phyloP scores from a whole-genome alignment of 768 basidiomycete species.

The Albatrellus ellisii region DNA sequence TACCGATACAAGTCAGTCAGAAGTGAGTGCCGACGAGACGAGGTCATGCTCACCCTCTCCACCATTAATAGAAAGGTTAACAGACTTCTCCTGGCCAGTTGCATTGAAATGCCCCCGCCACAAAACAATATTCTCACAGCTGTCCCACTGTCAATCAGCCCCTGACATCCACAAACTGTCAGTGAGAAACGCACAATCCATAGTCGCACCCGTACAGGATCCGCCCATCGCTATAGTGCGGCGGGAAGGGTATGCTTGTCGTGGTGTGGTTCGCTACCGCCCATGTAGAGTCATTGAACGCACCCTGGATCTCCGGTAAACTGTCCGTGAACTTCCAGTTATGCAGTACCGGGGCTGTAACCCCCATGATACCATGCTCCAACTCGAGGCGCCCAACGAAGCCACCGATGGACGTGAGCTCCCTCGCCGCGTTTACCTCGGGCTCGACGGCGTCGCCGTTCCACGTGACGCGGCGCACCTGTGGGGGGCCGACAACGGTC shows the following conservation, averaged over 20 bases:
- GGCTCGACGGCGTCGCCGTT: constrained; percentile 41
- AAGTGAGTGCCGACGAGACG: neutral
- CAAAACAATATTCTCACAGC: constrained; percentile 72
- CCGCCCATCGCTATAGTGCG: constrained; percentile 60
- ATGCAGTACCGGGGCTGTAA: constrained; percentile 35
- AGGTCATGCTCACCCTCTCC: constrained; percentile 40
- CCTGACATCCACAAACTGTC: neutral
- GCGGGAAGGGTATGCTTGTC: constrained; percentile 61
- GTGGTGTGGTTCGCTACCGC: constrained; percentile 51
- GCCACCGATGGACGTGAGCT: constrained; percentile 25
- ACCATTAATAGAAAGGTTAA: constrained; percentile 71
- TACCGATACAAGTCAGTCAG: constrained; percentile 13
- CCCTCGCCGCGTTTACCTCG: constrained; percentile 20
- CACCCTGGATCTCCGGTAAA: constrained; percentile 49
- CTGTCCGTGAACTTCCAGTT: constrained; percentile 70
- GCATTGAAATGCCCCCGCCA: constrained; percentile 75
- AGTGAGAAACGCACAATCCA: constrained; percentile 41
- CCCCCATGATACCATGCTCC: constrained; percentile 19
- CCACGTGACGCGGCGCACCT: constrained; percentile 48
- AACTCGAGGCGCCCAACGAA: constrained; percentile 34
- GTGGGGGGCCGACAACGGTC: constrained; percentile 48
- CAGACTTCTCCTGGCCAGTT: constrained; percentile 43
- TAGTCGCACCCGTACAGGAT: constrained; percentile 84
- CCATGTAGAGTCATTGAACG: constrained; percentile 57
- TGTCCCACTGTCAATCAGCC: constrained; percentile 17